phyloP scores from a whole-genome alignment of 2,329 filamentous ascomycete genomes.

The Fusarium solani-melongenae region DNA sequence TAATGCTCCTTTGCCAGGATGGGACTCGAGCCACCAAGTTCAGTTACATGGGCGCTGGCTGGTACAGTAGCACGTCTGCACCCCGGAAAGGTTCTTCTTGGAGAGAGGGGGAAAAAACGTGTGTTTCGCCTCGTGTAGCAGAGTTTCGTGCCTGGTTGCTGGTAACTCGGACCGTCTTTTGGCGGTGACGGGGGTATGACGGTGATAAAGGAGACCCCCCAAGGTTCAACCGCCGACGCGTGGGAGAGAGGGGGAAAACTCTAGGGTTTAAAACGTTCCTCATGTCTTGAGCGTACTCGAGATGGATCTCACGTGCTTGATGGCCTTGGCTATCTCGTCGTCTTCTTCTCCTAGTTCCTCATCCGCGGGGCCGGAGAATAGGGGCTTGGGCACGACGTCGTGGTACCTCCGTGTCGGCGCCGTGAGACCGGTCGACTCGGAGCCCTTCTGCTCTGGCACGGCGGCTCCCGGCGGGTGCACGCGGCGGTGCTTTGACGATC shows the following conservation, averaged over 20 bases:
- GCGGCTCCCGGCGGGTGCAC: slow-evolving; percentile 3
- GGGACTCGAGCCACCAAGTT: background rate
- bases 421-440: slow-evolving; percentile 33
- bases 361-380: slow-evolving; percentile 40
- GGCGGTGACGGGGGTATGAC: slow-evolving; percentile 13
- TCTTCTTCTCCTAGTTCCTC: slow-evolving; percentile 45
- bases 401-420: slow-evolving; percentile 37
- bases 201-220: slow-evolving; percentile 16
- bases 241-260: background rate
- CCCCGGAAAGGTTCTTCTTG: background rate
- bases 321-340: slow-evolving; percentile 43
- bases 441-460: slow-evolving; percentile 7
- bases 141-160: background rate
- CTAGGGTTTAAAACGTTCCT: slow-evolving; percentile 10
- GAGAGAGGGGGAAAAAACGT: background rate
- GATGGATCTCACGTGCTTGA: slow-evolving; percentile 47
- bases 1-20: background rate
- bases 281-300: slow-evolving; percentile 45
- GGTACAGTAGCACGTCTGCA: background rate
- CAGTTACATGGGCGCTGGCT: background rate
- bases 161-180: slow-evolving; percentile 1
- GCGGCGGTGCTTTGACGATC: slow-evolving; percentile 28
- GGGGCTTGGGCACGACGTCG: slow-evolving; percentile 39
- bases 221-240: slow-evolving; percentile 17
- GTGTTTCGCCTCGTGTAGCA: slow-evolving; percentile 12